Evolutionary conservation across 2,329 filamentous ascomycete genomes (phyloP).

Genomic region (Coniochaeta hoffmannii): DNA sequence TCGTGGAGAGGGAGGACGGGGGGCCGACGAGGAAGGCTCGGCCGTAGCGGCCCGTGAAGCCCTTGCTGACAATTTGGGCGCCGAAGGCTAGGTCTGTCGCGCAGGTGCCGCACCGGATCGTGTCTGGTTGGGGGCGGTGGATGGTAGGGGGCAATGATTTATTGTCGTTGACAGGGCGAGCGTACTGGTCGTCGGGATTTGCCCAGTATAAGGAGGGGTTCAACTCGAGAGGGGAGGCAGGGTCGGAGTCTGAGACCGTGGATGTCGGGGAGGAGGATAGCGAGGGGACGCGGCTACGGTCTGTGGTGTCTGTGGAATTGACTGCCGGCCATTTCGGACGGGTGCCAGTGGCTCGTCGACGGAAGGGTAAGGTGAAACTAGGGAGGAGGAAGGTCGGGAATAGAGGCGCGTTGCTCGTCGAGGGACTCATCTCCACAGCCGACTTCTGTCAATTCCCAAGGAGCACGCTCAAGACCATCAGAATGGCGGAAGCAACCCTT

Average conservation of each 20-base stretch:
- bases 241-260: neutral
- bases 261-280: constrained; percentile 6
- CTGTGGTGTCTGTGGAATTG: neutral
- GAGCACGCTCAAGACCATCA: neutral
- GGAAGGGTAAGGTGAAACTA: constrained; percentile 14
- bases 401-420: constrained; percentile 4
- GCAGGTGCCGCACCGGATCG: constrained; percentile 51
- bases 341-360: constrained; percentile 7
- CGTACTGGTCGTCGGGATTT: neutral
- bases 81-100: constrained; percentile 53
- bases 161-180: neutral
- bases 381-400: constrained; percentile 20
- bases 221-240: neutral
- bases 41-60: constrained; percentile 59
- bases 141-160: neutral
- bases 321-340: neutral
- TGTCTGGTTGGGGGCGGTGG: constrained; percentile 40
- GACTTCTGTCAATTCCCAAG: neutral
- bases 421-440: neutral
- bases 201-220: neutral
- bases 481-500: neutral
- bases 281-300: constrained; percentile 1
- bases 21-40: constrained; percentile 50
- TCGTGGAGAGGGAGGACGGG: constrained; percentile 8
- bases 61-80: constrained; percentile 56